phyloP scores from a whole-genome alignment of 352 stramenopile species.

The Phytophthora tentaculata region DNA sequence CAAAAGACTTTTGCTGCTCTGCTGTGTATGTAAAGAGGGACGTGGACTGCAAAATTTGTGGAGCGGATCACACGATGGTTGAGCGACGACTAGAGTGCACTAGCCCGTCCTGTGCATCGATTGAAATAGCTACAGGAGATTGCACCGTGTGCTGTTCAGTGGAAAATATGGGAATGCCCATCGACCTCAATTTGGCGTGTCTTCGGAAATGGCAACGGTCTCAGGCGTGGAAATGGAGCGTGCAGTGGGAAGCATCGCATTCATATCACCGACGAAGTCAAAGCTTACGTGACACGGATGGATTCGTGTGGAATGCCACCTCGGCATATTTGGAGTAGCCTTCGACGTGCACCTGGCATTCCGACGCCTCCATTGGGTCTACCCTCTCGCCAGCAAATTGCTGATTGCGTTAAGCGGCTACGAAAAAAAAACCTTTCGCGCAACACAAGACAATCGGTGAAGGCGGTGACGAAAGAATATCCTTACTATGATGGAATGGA shows the following conservation, averaged over 20 bases:
- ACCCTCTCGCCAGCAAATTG: neutral
- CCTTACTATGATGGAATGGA: slow-evolving; percentile 9
- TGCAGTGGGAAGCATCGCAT: neutral
- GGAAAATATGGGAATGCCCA: slow-evolving; percentile 1
- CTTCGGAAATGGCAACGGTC: neutral
- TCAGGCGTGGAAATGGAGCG: neutral
- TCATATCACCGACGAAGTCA: neutral
- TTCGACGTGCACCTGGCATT: slow-evolving; percentile 1
- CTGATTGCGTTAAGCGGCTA: slow-evolving; percentile 2
- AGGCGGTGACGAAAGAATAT: slow-evolving; percentile 1
- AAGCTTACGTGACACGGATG: slow-evolving; percentile 5
- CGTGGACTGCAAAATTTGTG: slow-evolving; percentile 2
- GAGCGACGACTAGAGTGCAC: slow-evolving; percentile 1
- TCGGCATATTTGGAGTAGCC: slow-evolving; percentile 7
- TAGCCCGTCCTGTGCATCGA: neutral
- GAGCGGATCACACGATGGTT: slow-evolving; percentile 1
- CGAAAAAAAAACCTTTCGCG: slow-evolving; percentile 2
- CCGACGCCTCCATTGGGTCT: neutral
- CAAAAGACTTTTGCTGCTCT: slow-evolving; percentile 3
- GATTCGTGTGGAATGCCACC: slow-evolving; percentile 3
- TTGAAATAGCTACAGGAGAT: neutral
- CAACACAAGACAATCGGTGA: slow-evolving; percentile 4
- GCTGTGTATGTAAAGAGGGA: slow-evolving; percentile 1
- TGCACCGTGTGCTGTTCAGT: neutral
- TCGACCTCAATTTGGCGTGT: neutral